These are phyloP conservation scores for Moelleriella libera DNA, from an alignment of 2,329 filamentous ascomycete genomes.

Conservation along the genomic window DNA sequence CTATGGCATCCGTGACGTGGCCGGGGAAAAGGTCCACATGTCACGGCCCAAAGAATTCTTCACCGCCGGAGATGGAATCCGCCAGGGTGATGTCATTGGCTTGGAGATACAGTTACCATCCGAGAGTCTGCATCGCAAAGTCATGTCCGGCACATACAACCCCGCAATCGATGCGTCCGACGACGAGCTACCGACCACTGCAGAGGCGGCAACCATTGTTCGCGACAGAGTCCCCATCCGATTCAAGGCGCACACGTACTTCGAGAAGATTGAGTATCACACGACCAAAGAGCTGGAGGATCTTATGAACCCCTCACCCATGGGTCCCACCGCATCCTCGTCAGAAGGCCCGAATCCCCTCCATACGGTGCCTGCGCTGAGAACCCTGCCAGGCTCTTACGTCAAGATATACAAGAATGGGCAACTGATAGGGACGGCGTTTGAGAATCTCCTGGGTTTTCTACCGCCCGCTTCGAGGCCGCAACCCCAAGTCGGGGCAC, in stretches of 20 bases:
- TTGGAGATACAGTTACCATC: conserved; percentile 85
- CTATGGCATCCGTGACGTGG: conserved; percentile 80
- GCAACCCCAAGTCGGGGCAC: conserved; percentile 55
- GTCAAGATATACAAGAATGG: conserved; percentile 94
- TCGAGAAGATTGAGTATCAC: conserved; percentile 85
- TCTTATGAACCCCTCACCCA: conserved; percentile 54
- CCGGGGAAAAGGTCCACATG: conserved; percentile 85
- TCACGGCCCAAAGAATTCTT: conserved; percentile 89
- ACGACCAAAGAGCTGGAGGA: conserved; percentile 81
- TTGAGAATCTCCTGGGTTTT: conserved; percentile 78
- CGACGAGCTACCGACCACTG: conserved; percentile 36
- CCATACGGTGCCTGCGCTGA: conserved; percentile 59
- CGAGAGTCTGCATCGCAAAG: conserved; percentile 71
- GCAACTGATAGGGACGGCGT: conserved; percentile 69
- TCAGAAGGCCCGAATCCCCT: conserved; percentile 53
- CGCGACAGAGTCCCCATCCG: conserved; percentile 90
- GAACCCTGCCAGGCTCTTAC: conserved; percentile 72
- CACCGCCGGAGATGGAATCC: conserved; percentile 60
- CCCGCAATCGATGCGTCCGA: conserved; percentile 60
- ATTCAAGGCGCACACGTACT: conserved; percentile 87
- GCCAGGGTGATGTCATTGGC: conserved; percentile 86
- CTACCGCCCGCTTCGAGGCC: conserved; percentile 77
- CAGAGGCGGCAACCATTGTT: conserved; percentile 66
- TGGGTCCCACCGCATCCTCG: conserved; percentile 26
- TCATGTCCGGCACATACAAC: conserved; percentile 79